Evolutionary conservation across 345 rosid genomes (phyloP), one percentile per base, ranked within the genome.

Genomic region (Brassica incana): DNA sequence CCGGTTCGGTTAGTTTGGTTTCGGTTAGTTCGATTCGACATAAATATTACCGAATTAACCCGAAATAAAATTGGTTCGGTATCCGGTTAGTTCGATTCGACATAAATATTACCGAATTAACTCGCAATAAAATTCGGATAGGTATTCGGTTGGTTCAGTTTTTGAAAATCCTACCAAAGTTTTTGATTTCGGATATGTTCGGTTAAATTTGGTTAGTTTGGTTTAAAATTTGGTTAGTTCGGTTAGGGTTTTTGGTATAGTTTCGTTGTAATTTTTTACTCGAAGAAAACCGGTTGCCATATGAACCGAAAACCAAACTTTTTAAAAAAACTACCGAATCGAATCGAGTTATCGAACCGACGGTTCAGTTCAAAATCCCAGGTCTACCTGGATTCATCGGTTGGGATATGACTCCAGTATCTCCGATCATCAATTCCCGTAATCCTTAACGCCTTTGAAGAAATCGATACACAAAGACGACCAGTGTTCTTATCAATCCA

Each of bases 391-490:
- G 92, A 91, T 77, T 91, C 94, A 30, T 84, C 87, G 0, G 87
- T 84, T 2, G 89, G 71, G 35, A 91, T 76, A 7, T 74, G 87
- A 77, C 70, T 89, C 97, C 96, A 92, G 56, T 92, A 87, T 82
- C 94, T 85, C 81, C 91, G 77, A 71, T 92, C 96, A 85, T 91
- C 92, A 32, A 88, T 90, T 29, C 96, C 94, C 0, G 92, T 92
- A n/a, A 92, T 92, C 18, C 76, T 80, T 61, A 92, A 75, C 0
- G 86, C 85, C 81, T 83, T 88, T 6, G 89, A 85, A 66, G 92
- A 89, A 38, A 92, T 80, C 5, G 90, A 90, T 7, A 91, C 38
- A 69, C 90, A 89, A 61, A 88, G 56, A n/a, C 87, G 88, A 70
- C 86, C 89, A 0, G 81, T 87, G 6, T 14, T 78, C 78, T 87